Conservation (phyloP, 2,329 filamentous ascomycete genomes). For the Stagonosporopsis vannaccii region DNA sequence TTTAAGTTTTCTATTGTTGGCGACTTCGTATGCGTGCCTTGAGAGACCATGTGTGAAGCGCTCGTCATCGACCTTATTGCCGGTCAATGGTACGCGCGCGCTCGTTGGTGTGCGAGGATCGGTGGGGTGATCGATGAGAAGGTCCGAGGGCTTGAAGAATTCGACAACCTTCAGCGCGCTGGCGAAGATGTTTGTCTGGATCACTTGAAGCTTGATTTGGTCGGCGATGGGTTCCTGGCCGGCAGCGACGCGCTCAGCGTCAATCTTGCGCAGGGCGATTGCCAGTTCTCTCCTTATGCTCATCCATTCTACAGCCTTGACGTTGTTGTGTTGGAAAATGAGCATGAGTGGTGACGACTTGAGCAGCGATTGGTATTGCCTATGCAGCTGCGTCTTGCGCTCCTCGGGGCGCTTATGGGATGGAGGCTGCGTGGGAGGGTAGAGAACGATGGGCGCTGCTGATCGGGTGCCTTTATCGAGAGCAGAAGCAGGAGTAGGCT, state of each 20-base stretch:
- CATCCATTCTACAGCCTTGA: conserved; percentile 77
- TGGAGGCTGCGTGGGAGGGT: conserved; percentile 76
- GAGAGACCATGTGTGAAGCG: conserved; percentile 67
- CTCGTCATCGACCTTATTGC: conserved; percentile 56
- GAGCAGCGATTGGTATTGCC: conserved; percentile 86
- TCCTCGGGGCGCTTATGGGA: conserved; percentile 86
- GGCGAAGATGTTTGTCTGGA: conserved; percentile 89
- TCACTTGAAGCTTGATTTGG: conserved; percentile 77
- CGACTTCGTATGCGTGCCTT: conserved; percentile 59
- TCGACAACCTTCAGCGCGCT: conserved; percentile 86
- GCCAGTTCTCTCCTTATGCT: conserved; percentile 74
- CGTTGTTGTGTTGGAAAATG: conserved; percentile 83
- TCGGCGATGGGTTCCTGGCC: conserved; percentile 59
- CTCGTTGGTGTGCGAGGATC: conserved; percentile 46
- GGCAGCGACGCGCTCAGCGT: conserved; percentile 72
- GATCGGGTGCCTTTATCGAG: conserved; percentile 58
- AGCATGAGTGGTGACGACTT: conserved; percentile 85
- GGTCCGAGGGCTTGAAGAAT: conserved; percentile 65
- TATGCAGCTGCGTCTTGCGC: conserved; percentile 87
- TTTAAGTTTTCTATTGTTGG: conserved; percentile 59
- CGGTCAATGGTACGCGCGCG: conserved; percentile 41
- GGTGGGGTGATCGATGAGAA: conserved; percentile 32
- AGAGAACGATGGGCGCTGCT: conserved; percentile 57
- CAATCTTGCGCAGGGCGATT: conserved; percentile 67
- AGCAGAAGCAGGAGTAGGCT: conserved; percentile 61